phyloP scores from a whole-genome alignment of 1,284 basidiomycete species.

The Amylostereum chailletii region DNA sequence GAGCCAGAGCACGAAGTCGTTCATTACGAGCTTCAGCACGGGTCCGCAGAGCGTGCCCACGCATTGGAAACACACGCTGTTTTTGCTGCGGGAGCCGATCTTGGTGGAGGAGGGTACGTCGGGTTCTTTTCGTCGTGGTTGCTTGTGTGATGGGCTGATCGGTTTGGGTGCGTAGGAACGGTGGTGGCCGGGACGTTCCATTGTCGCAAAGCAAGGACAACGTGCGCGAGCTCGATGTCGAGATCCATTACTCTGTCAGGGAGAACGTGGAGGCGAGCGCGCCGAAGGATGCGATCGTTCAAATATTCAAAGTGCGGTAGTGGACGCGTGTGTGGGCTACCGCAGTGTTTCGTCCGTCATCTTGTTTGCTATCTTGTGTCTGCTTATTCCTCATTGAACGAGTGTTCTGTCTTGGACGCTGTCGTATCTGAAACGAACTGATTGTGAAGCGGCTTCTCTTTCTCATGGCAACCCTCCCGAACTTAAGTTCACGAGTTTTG shows the following conservation, averaged over 20 bases:
- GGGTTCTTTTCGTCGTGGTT: neutral
- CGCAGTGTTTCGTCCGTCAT: too few species aligned
- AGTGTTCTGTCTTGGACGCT: too few species aligned
- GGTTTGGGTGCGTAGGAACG: constrained; percentile 40
- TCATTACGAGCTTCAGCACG: constrained; percentile 82
- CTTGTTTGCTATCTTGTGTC: too few species aligned
- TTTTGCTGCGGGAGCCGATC: constrained; percentile 80
- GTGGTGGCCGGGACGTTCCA: constrained; percentile 76
- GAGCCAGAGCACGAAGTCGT: constrained; percentile 28
- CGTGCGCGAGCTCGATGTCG: constrained; percentile 83
- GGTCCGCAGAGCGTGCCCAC: constrained; percentile 82
- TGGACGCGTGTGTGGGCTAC: neutral
- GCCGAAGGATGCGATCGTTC: constrained; percentile 44
- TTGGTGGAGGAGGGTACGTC: constrained; percentile 59
- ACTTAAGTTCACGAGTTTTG: too few species aligned
- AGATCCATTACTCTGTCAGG: constrained; percentile 76
- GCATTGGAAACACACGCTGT: constrained; percentile 98
- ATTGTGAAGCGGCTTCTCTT: too few species aligned
- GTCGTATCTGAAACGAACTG: too few species aligned
- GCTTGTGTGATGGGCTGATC: neutral
- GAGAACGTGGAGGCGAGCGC: constrained; percentile 19
- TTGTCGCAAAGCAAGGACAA: constrained; percentile 79
- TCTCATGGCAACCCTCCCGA: too few species aligned
- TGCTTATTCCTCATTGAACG: too few species aligned
- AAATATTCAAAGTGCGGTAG: constrained; percentile 71